Conservation (phyloP, 2,329 filamentous ascomycete species). For the Paraphaeosphaeria sporulosa region DNA sequence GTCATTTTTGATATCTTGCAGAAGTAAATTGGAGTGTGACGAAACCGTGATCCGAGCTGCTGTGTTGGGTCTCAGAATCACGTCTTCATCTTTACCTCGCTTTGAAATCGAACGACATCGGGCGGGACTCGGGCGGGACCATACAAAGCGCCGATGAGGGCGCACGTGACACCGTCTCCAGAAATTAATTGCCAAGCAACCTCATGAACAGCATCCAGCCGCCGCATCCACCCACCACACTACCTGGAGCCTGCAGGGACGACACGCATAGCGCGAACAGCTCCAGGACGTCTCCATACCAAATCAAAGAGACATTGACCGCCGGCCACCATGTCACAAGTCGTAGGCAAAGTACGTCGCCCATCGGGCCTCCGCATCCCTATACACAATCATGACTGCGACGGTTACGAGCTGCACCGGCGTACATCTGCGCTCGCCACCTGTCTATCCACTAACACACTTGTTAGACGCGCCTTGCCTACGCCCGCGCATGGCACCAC, state of each 20-base stretch:
- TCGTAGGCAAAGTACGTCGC: constrained; percentile 72
- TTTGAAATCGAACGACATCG: constrained; percentile 41
- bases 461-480: constrained; percentile 87
- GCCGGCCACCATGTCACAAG: constrained; percentile 73
- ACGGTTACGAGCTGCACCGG: neutral
- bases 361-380: constrained; percentile 31
- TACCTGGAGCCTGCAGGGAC: constrained; percentile 1
- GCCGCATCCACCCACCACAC: constrained; percentile 3
- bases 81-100: constrained; percentile 22
- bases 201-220: constrained; percentile 11
- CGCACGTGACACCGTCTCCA: constrained; percentile 19
- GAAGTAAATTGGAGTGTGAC: constrained; percentile 16
- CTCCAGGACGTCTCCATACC: constrained; percentile 3
- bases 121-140: constrained; percentile 14
- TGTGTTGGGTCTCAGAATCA: neutral
- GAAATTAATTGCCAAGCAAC: constrained; percentile 23
- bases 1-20: constrained; percentile 32
- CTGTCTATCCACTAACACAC: constrained; percentile 15
- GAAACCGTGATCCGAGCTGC: neutral
- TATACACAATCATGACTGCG: neutral
- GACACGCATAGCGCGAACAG: constrained; percentile 8
- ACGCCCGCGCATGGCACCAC: constrained; percentile 95
- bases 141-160: constrained; percentile 7
- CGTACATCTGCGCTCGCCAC: neutral
- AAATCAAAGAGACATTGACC: constrained; percentile 32